Evolutionary conservation across 306 rosid genomes (phyloP).

Genomic region (Trifolium repens): DNA sequence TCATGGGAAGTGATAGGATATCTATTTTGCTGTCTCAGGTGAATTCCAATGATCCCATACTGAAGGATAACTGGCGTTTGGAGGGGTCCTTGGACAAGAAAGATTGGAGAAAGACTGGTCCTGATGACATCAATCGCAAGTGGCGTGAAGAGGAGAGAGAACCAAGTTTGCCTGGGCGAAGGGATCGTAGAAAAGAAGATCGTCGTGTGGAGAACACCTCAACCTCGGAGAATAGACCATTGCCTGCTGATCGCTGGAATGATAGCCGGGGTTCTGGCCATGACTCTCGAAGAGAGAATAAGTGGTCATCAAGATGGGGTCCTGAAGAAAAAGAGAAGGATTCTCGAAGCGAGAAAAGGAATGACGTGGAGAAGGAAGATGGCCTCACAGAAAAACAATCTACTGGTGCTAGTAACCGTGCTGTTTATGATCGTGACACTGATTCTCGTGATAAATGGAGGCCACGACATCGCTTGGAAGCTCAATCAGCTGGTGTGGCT

Average conservation of each 20-base stretch:
- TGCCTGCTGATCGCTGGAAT: conserved; percentile 62
- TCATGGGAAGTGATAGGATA: conserved; percentile 36
- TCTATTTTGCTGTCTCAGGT: conserved; percentile 51
- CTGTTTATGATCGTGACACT: conserved; percentile 62
- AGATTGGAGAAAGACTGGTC: conserved; percentile 64
- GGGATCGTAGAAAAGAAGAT: conserved; percentile 74
- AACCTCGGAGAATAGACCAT: conserved; percentile 55
- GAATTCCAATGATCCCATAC: conserved; percentile 58
- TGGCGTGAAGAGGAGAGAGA: conserved; percentile 93
- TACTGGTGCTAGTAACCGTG: conserved; percentile 53
- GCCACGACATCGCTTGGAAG: conserved; percentile 77
- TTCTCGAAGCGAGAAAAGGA: conserved; percentile 62
- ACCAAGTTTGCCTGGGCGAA: conserved; percentile 70
- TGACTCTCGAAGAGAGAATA: conserved; percentile 73
- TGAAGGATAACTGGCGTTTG: conserved; percentile 64
- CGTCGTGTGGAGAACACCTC: conserved; percentile 60
- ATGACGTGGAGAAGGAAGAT: conserved; percentile 63
- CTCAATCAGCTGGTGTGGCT: conserved; percentile 61
- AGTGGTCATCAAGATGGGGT: conserved; percentile 90
- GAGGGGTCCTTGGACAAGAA: conserved; percentile 75
- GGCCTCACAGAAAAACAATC: conserved; percentile 56
- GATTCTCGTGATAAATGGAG: conserved; percentile 87
- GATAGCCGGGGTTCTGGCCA: conserved; percentile 59
- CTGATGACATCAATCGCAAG: conserved; percentile 63
- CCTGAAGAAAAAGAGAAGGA: conserved; percentile 84